Percentiles rank a stretch among this genome's conserved stretches.
These are phyloP conservation scores for Neurospora africana DNA, from an alignment of 495 filamentous ascomycete species.

Conservation along the genomic window DNA sequence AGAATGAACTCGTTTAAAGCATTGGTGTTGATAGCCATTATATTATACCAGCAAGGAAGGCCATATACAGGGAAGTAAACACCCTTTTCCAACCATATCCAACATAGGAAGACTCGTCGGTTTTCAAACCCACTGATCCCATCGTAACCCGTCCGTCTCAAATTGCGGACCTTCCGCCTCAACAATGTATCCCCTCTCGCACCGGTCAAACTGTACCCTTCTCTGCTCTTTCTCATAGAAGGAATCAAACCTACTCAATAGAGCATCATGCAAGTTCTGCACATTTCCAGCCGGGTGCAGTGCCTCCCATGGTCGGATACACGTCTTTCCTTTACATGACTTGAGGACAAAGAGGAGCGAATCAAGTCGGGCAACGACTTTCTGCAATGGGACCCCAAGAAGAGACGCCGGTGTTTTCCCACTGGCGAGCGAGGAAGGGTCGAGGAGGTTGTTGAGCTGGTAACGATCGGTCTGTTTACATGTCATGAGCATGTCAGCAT, in stretches of 20 bases:
- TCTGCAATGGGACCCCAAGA: conserved; percentile 34
- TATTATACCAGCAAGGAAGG: too few relatives aligned
- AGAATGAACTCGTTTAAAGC: too few relatives aligned
- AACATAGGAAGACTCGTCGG: not conserved
- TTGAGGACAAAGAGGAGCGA: conserved; percentile 54
- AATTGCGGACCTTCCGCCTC: conserved; percentile 53
- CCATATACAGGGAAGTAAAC: too few relatives aligned
- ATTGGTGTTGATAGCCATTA: too few relatives aligned
- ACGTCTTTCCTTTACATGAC: conserved; percentile 48
- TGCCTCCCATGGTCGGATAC: conserved; percentile 47
- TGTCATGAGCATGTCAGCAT: not conserved
- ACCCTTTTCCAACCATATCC: too few relatives aligned
- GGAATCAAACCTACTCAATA: conserved; percentile 40
- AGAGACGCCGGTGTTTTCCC: conserved; percentile 13
- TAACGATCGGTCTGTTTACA: conserved; percentile 44
- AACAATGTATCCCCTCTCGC: conserved; percentile 49
- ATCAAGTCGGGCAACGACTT: conserved; percentile 44
- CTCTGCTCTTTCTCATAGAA: conserved; percentile 44
- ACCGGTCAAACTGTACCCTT: conserved; percentile 43
- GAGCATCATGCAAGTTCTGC: conserved; percentile 29
- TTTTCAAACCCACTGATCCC: conserved; percentile 21
- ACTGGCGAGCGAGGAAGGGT: conserved; percentile 8
- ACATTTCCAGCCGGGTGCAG: conserved; percentile 44
- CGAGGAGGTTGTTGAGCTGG: conserved; percentile 49
- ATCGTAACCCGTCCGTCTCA: conserved; percentile 17